Base-by-base conservation (phyloP, 1,139 yeast species). In the Diutina pseudorugosa region DNA sequence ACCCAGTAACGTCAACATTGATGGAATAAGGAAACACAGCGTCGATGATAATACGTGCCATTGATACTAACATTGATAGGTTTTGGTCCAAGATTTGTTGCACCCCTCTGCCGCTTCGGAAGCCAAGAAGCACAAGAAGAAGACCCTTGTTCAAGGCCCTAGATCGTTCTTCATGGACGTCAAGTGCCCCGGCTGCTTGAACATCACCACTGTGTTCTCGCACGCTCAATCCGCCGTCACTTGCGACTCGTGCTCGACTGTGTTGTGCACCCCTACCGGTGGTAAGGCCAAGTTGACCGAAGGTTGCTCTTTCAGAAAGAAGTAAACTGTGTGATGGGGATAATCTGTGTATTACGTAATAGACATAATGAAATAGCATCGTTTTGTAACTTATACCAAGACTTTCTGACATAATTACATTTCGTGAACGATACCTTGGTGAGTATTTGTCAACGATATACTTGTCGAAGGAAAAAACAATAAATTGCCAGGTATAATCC, bases 191-290 rank as follows among this genome's bases (percentile, higher is more conserved):
- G 98, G 98, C 68, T 93, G 98, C 80, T 83, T 93, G 74, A 87
- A 85, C 84, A 93, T 93, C 80, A 91, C 98, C 76, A 93, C 98
- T 64, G 97, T 93, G 65, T 93, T 93, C 86, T 91, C 98, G 64
- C 98, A 93, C 79, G 98, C 98, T 61, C 98, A 93, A 82, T 93
- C 98, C 65, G 98, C 97, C 67, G 98, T 93, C 72, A 87, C 97
- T 71, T 93, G 98, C 82, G 98, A 94, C 71, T 84, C 95, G 61
- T 93, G 98, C 79, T 86, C 98, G 66, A 91, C 96, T 64, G 97
- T 93, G 62, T 87, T 93, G 71, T 91, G 98, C 79, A 87, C 94
- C 72, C 98, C 98, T 72, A 89, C 98, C 63, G 98, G 98, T 82
- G 98, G 98, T 82, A 93, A 93, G 84, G 97, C 98, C 71, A 90